Conservation (phyloP, 2,329 filamentous ascomycete species). For the Neonectria ditissima region DNA sequence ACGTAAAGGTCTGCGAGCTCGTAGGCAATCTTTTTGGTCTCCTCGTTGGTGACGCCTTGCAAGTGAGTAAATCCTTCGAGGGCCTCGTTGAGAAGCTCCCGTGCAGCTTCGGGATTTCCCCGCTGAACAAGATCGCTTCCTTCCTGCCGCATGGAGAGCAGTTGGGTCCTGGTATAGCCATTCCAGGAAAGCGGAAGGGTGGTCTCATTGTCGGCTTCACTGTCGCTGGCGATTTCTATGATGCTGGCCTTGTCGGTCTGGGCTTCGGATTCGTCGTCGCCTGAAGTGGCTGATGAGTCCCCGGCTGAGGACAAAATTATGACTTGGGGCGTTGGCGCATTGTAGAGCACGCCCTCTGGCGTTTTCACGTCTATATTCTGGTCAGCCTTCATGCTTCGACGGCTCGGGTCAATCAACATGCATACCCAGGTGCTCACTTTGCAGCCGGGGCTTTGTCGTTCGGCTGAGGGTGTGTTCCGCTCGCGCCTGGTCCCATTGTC, state of each 20-base stretch:
- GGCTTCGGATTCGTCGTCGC: neutral
- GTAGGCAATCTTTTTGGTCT: conserved; percentile 2
- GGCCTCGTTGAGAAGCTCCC: neutral
- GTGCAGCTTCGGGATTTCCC: neutral
- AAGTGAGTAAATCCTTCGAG: neutral
- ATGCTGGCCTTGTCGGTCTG: neutral
- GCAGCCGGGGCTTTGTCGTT: neutral
- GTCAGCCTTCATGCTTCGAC: neutral
- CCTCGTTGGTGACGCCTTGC: neutral
- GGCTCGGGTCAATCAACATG: neutral
- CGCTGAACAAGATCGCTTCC: neutral
- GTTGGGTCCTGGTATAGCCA: neutral
- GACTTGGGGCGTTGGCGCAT: neutral
- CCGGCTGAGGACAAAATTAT: neutral
- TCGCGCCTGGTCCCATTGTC: neutral
- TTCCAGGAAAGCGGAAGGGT: conserved; percentile 4
- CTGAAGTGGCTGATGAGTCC: neutral
- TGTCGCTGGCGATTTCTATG: neutral
- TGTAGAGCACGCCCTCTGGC: neutral
- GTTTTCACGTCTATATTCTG: neutral
- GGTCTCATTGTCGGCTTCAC: neutral
- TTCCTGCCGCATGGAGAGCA: neutral
- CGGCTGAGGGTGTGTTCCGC: neutral
- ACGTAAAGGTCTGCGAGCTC: conserved; percentile 3
- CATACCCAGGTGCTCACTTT: neutral